A percentile compares a stretch with the other conserved stretches of the same genome.
Evolutionary conservation across 805 yeast genomes (phyloP).

Genomic region (Kodamaea jinghongensis): DNA sequence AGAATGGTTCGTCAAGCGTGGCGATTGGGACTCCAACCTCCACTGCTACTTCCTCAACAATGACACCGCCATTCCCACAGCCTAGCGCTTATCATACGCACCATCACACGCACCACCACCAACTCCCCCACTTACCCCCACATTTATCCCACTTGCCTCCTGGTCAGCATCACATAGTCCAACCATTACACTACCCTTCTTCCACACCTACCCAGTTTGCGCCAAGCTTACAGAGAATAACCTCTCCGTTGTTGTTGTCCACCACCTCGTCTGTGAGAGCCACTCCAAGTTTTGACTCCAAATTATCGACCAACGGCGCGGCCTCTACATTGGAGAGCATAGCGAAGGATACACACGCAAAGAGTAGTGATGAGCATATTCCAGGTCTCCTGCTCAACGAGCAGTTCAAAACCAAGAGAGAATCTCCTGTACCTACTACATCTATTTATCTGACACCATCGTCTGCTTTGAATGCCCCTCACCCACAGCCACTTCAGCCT

Average conservation of each 20-base stretch:
- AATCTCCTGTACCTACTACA: conserved; percentile 5
- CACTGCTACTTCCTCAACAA: not conserved
- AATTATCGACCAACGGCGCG: not conserved
- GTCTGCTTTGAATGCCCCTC: conserved; percentile 27
- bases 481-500: conserved; percentile 20
- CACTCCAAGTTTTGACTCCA: not conserved
- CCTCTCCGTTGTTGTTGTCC: conserved; percentile 61
- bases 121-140: conserved; percentile 9
- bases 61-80: conserved; percentile 9
- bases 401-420: conserved; percentile 10
- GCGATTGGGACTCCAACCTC: not conserved
- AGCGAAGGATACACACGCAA: conserved; percentile 29
- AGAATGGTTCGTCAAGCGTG: conserved; percentile 11
- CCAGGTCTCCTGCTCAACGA: conserved; percentile 32
- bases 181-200: conserved; percentile 62
- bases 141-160: conserved; percentile 12
- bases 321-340: conserved; percentile 2
- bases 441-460: conserved; percentile 34
- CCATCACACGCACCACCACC: conserved; percentile 11
- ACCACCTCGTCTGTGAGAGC: conserved; percentile 37
- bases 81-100: conserved; percentile 10
- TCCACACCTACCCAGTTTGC: conserved; percentile 73
- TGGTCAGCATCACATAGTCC: conserved; percentile 34
- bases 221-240: conserved; percentile 58
- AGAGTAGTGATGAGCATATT: conserved; percentile 7